Percentiles rank a stretch among this genome's conserved stretches.
Evolutionary conservation across 2,329 filamentous ascomycete genomes (phyloP).

Genomic region (Aureobasidium sp.): DNA sequence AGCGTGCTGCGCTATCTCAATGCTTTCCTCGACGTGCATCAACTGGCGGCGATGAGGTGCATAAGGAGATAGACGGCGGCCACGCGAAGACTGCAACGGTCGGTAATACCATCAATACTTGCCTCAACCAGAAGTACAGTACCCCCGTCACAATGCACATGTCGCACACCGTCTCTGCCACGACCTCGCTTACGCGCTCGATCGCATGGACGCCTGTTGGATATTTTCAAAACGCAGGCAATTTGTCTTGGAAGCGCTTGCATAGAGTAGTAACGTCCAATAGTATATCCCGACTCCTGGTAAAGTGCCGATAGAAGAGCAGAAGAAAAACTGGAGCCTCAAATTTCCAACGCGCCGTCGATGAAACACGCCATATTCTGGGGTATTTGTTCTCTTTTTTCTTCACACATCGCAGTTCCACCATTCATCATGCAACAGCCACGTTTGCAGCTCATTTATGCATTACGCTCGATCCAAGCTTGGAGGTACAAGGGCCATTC

Average conservation of each 20-base stretch:
- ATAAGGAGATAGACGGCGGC: neutral
- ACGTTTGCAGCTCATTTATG: neutral
- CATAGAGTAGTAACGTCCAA: neutral
- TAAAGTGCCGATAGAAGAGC: neutral
- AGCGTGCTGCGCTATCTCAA: constrained; percentile 3
- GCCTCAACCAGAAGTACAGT: neutral
- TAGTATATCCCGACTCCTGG: neutral
- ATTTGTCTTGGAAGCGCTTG: neutral
- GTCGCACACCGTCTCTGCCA: neutral
- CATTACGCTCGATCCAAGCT: neutral
- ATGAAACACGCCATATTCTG: neutral
- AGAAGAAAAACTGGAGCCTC: neutral
- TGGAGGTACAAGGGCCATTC: neutral
- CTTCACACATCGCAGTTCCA: neutral
- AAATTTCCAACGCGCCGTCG: neutral
- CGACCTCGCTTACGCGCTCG: neutral
- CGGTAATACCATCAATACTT: neutral
- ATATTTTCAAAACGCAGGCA: neutral
- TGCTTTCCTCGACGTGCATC: constrained; percentile 3
- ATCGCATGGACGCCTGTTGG: neutral
- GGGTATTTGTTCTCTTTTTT: neutral
- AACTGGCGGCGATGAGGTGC: constrained; percentile 6
- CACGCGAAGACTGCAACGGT: neutral
- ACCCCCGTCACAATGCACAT: neutral
- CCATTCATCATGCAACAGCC: neutral